phyloP scores from a whole-genome alignment of 345 rosid species.

The Arabidopsis arenosa region DNA sequence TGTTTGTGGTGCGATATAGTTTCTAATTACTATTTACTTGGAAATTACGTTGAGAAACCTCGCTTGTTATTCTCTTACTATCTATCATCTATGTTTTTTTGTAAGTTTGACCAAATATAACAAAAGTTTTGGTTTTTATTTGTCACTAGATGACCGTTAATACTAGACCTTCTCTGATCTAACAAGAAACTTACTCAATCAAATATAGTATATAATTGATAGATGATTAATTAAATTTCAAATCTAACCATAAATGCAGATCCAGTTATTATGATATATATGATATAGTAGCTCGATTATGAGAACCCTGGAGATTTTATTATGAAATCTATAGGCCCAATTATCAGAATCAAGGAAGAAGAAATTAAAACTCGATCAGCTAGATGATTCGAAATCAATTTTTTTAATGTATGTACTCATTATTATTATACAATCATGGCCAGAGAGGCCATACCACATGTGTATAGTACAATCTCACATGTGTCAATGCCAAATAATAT shows the following conservation, averaged over 20 bases:
- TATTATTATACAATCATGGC: conserved; percentile 45
- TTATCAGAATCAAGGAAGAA: conserved; percentile 14
- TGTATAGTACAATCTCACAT: conserved; percentile 46
- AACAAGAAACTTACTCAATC: conserved; percentile 12
- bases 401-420: conserved; percentile 11
- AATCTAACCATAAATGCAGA: conserved; percentile 41
- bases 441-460: conserved; percentile 48
- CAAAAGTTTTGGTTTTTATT: background rate
- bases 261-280: conserved; percentile 30
- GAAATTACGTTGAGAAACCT: too few species aligned
- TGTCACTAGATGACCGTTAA: conserved; percentile 3
- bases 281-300: conserved; percentile 29
- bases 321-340: conserved; percentile 30
- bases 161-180: background rate
- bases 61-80: background rate
- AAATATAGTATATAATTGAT: conserved; percentile 8
- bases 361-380: background rate
- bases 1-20: background rate
- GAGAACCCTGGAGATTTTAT: conserved; percentile 38
- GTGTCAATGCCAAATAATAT: conserved; percentile 37
- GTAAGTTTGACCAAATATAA: background rate
- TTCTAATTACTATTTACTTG: background rate
- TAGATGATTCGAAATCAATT: conserved; percentile 7
- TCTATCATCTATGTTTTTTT: background rate
- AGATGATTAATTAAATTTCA: conserved; percentile 29